Evolutionary conservation across 805 yeast genomes (phyloP), one percentile per base, ranked within the genome.

Genomic region (Zygoascus tannicola): DNA sequence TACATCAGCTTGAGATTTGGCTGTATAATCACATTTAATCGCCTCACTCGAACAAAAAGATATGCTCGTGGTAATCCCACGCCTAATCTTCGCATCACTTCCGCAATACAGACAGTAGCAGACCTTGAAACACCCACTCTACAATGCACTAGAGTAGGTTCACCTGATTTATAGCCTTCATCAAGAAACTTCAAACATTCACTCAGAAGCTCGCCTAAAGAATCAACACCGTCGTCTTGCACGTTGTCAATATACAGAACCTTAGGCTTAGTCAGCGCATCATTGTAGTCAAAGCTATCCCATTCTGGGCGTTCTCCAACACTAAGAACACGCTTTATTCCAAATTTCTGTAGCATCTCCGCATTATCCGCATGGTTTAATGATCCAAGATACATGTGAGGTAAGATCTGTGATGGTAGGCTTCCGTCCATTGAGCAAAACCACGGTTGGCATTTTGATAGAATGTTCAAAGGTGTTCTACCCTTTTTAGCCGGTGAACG

Each of bases 111-210:
- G 8, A 90, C 94, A 0, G 97, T 85, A 0, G 97, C 97, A 2
- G 95, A 85, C 44, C 97, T 68, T 0, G 95, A 85, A 3, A 90
- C 97, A 0, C 97, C 97, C 39, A 86, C 97, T 57, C 94, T 83
- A 56, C 97, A 90, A 60, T 90, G 97, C 8, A 90, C 88, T 48
- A 90, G 67, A 2, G 80, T 76, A 38, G 73, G 55, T 19, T 75
- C 76, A 32, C 63, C 64, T 1, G 52, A 51, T 18, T 59, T 51
- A 50, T 67, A 65, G 16, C 75, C 74, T 22, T 69, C 71, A 43
- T 84, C 81, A 41, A 87, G 75, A 56, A 78, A 85, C 1, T 73
- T 66, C 34, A 90, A 65, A 19, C 88, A 79, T 33, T 71, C 70
- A 12, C 79, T 76, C 36, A 88, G 66, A 3, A 81, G 73, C 32